Evolutionary conservation across 2,329 filamentous ascomycete species (phyloP).

Genomic region (Paramyrothecium roridum): DNA sequence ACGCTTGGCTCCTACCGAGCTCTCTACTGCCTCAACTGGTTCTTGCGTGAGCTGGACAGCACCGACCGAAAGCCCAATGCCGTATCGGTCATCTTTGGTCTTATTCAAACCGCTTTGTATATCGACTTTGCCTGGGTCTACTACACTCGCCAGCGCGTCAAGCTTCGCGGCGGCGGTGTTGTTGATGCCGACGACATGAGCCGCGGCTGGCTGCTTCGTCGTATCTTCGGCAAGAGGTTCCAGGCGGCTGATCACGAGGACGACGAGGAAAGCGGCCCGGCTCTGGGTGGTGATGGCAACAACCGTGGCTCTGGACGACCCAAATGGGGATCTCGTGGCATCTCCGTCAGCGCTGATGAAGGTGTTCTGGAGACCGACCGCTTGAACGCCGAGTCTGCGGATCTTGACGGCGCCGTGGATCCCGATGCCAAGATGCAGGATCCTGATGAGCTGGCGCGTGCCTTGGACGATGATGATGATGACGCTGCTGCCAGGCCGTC

Average conservation of each 20-base stretch:
- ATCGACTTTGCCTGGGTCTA: conserved; percentile 97
- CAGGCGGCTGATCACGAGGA: conserved; percentile 47
- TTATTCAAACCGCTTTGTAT: conserved; percentile 87
- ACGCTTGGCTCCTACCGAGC: conserved; percentile 83
- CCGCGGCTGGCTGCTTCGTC: conserved; percentile 78
- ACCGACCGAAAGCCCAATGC: conserved; percentile 60
- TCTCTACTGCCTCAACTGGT: conserved; percentile 91
- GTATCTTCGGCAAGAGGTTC: conserved; percentile 63
- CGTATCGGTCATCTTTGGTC: conserved; percentile 78
- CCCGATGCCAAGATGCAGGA: conserved; percentile 65
- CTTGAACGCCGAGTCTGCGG: conserved; percentile 41
- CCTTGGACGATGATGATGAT: conserved; percentile 54
- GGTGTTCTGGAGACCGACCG: conserved; percentile 50
- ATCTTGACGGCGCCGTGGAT: conserved; percentile 46
- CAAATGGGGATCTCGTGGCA: conserved; percentile 63
- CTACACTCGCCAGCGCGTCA: conserved; percentile 88
- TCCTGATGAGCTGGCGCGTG: conserved; percentile 61
- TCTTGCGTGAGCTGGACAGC: conserved; percentile 62
- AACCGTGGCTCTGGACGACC: conserved; percentile 33
- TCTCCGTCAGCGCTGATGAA: conserved; percentile 65
- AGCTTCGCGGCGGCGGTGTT: conserved; percentile 80
- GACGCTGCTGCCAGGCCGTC: conserved; percentile 25
- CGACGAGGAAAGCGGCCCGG: conserved; percentile 58
- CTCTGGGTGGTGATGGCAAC: conserved; percentile 33
- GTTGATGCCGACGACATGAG: conserved; percentile 87